phyloP scores from a whole-genome alignment of 2,329 filamentous ascomycete species.

The Penicillium sclerotiorum region DNA sequence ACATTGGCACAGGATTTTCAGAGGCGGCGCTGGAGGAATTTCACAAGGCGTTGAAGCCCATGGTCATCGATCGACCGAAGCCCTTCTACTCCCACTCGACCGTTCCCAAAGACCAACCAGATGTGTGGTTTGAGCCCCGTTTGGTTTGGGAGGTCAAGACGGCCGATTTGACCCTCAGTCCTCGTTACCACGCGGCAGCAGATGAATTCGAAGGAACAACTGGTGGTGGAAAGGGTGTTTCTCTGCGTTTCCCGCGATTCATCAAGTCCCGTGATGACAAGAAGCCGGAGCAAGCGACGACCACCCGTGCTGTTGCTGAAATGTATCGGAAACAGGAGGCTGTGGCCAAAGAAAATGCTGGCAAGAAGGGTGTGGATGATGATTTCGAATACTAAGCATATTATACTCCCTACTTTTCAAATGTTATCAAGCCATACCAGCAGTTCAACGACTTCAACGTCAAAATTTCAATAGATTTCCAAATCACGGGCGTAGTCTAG shows the following conservation, averaged over 20 bases:
- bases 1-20: slow-evolving; percentile 96
- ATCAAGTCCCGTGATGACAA: slow-evolving; percentile 93
- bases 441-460: too few relatives aligned
- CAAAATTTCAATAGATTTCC: too few relatives aligned
- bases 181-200: slow-evolving; percentile 87
- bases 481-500: too few relatives aligned
- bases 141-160: slow-evolving; percentile 98
- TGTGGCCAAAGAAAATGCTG: slow-evolving; percentile 78
- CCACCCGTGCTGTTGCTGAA: slow-evolving; percentile 81
- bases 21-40: slow-evolving; percentile 91
- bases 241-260: slow-evolving; percentile 87
- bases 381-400: slow-evolving; percentile 93
- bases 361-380: slow-evolving; percentile 90
- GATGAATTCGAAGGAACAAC: slow-evolving; percentile 74
- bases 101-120: slow-evolving; percentile 88
- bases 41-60: slow-evolving; percentile 71
- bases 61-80: slow-evolving; percentile 86
- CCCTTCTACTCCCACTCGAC: slow-evolving; percentile 89
- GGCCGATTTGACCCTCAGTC: slow-evolving; percentile 89
- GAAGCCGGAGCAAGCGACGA: slow-evolving; percentile 88
- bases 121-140: slow-evolving; percentile 96
- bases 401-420: too few relatives aligned
- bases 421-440: too few relatives aligned
- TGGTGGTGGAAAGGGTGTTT: slow-evolving; percentile 76
- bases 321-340: slow-evolving; percentile 97